Percentiles rank a stretch among this genome's conserved stretches.
phyloP scores from a whole-genome alignment of 495 filamentous ascomycete genomes.

The Aspergillus asperescens region DNA sequence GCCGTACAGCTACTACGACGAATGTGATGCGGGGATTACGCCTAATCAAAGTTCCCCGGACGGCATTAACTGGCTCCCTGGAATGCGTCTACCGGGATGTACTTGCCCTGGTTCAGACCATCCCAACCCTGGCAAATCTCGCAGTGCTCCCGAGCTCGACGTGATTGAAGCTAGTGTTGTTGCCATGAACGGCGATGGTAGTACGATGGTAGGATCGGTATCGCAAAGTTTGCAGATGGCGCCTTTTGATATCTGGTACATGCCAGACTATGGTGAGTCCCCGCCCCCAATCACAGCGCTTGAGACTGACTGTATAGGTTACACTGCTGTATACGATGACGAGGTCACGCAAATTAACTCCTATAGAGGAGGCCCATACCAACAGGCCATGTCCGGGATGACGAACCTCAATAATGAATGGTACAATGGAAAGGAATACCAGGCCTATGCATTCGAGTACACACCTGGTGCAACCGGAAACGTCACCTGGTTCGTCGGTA shows the following conservation, averaged over 20 bases:
- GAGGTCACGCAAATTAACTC: constrained; percentile 56
- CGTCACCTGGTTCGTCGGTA: constrained; percentile 65
- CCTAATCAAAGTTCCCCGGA: constrained; percentile 68
- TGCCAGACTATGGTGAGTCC: constrained; percentile 58
- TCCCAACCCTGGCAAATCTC: constrained; percentile 62
- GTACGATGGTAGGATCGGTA: constrained; percentile 50
- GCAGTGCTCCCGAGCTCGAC: constrained; percentile 73
- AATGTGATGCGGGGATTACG: constrained; percentile 71
- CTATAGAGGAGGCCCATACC: constrained; percentile 64
- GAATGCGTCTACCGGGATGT: constrained; percentile 69
- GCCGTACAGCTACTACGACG: constrained; percentile 72
- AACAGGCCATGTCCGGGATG: constrained; percentile 69
- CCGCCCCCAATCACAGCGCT: neutral
- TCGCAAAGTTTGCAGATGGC: constrained; percentile 72
- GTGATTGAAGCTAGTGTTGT: constrained; percentile 65
- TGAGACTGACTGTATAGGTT: constrained; percentile 36
- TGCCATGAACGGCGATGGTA: constrained; percentile 44
- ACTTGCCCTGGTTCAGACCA: constrained; percentile 63
- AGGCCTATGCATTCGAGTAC: constrained; percentile 71
- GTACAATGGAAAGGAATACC: constrained; percentile 70
- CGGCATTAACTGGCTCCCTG: constrained; percentile 63
- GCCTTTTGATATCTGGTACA: constrained; percentile 72
- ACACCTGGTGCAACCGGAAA: constrained; percentile 55
- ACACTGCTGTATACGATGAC: constrained; percentile 57
- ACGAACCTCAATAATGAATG: constrained; percentile 69